These are phyloP conservation scores for Fusarium cicatricum DNA, from an alignment of 2,329 filamentous ascomycete genomes.

Conservation along the genomic window DNA sequence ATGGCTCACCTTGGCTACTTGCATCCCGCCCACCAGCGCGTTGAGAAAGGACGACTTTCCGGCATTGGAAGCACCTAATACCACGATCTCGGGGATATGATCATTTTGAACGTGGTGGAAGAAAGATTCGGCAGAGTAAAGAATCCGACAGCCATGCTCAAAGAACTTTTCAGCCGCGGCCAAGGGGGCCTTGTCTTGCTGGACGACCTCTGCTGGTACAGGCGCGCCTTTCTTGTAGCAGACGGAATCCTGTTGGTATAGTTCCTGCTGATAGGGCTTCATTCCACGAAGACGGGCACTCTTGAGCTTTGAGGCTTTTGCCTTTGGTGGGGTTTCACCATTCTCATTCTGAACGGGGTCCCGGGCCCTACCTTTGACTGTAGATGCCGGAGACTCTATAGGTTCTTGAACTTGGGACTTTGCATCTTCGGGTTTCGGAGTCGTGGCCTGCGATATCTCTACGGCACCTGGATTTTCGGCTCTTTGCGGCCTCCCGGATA, in stretches of 20 bases:
- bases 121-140: conserved; percentile 60
- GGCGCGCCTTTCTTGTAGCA: conserved; percentile 22
- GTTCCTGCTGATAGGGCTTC: conserved; percentile 30
- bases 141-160: conserved; percentile 46
- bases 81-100: conserved; percentile 69
- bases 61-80: conserved; percentile 88
- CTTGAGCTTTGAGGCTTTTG: conserved; percentile 14
- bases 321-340: not conserved
- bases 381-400: no score
- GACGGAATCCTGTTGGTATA: conserved; percentile 37
- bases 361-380: not conserved
- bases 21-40: conserved; percentile 67
- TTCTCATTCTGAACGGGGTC: not conserved
- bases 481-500: not conserved
- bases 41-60: conserved; percentile 92
- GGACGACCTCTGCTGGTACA: conserved; percentile 23
- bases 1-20: conserved; percentile 59
- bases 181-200: conserved; percentile 38
- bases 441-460: not conserved
- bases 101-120: conserved; percentile 60
- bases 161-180: conserved; percentile 46
- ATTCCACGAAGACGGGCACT: conserved; percentile 21
- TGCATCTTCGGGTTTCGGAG: not conserved
- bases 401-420: not conserved
- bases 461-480: not conserved